Conservation (phyloP, 345 rosid species). For the Aquilaria sinensis region DNA sequence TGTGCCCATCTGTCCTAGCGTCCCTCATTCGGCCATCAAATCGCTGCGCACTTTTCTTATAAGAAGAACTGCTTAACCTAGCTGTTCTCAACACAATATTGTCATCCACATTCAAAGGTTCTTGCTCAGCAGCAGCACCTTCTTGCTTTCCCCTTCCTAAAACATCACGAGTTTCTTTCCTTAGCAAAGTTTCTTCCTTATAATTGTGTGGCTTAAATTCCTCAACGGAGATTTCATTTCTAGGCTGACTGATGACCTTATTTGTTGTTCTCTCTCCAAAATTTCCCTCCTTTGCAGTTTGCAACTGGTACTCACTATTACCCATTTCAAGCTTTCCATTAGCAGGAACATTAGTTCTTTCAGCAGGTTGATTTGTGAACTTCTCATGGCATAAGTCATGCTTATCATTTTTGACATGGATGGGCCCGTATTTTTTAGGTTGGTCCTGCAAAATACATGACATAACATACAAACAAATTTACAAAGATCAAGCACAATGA, state of each 20-base stretch:
- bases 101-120: conserved; percentile 28
- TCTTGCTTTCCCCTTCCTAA: conserved; percentile 28
- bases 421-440: conserved; percentile 25
- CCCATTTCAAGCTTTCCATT: conserved; percentile 20
- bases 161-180: conserved; percentile 27
- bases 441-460: conserved; percentile 39
- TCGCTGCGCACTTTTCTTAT: conserved; percentile 26
- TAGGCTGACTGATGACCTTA: conserved; percentile 24
- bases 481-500: too few relatives aligned
- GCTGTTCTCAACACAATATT: conserved; percentile 34
- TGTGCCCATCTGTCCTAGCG: conserved; percentile 26
- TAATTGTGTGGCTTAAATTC: conserved; percentile 20
- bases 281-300: conserved; percentile 22
- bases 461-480: neutral
- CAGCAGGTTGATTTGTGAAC: conserved; percentile 22
- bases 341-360: conserved; percentile 16
- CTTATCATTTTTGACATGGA: conserved; percentile 21
- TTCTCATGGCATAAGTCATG: conserved; percentile 28
- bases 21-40: conserved; percentile 21
- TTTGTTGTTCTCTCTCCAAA: conserved; percentile 24
- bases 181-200: conserved; percentile 20
- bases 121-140: conserved; percentile 29
- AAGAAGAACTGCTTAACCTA: conserved; percentile 40
- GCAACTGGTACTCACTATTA: conserved; percentile 22
- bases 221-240: conserved; percentile 22